Percentiles rank a stretch among this genome's conserved stretches.
Conservation (phyloP, 2,329 filamentous ascomycete genomes). For the Leptodontidium sp. region DNA sequence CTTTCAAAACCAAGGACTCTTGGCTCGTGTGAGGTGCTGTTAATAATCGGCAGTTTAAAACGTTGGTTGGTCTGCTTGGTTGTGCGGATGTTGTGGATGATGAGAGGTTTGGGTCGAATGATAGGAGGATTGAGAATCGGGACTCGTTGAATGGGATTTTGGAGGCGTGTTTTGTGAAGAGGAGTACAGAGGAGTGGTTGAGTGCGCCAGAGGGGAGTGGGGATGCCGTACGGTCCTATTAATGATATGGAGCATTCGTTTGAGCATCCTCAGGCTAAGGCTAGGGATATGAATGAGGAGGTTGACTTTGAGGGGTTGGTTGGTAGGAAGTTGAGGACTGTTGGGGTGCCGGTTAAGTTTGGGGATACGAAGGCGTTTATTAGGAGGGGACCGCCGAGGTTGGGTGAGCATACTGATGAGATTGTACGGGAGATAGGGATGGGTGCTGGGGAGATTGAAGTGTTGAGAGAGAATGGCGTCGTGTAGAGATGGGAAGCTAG, state of each 20-base stretch:
- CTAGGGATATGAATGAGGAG: conserved; percentile 50
- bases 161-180: conserved; percentile 46
- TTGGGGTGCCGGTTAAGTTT: conserved; percentile 48
- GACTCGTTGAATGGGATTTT: conserved; percentile 50
- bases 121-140: conserved; percentile 48
- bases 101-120: conserved; percentile 47
- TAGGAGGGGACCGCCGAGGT: conserved; percentile 39
- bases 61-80: conserved; percentile 43
- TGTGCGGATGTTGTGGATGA: conserved; percentile 40
- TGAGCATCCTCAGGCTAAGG: conserved; percentile 52
- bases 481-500: background rate
- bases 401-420: conserved; percentile 47
- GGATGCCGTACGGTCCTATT: conserved; percentile 56
- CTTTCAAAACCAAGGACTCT: conserved; percentile 50
- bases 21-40: conserved; percentile 47
- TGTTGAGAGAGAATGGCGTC: background rate
- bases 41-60: conserved; percentile 49
- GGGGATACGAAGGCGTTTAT: conserved; percentile 43
- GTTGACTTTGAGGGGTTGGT: conserved; percentile 33
- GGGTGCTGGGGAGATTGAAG: background rate
- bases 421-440: conserved; percentile 16
- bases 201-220: conserved; percentile 52
- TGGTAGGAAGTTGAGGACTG: conserved; percentile 12
- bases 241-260: conserved; percentile 56
- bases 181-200: conserved; percentile 53